Percentiles rank a stretch among this genome's conserved stretches.
phyloP scores from a whole-genome alignment of 2,329 filamentous ascomycete species.

The Calonectria pteridis region DNA sequence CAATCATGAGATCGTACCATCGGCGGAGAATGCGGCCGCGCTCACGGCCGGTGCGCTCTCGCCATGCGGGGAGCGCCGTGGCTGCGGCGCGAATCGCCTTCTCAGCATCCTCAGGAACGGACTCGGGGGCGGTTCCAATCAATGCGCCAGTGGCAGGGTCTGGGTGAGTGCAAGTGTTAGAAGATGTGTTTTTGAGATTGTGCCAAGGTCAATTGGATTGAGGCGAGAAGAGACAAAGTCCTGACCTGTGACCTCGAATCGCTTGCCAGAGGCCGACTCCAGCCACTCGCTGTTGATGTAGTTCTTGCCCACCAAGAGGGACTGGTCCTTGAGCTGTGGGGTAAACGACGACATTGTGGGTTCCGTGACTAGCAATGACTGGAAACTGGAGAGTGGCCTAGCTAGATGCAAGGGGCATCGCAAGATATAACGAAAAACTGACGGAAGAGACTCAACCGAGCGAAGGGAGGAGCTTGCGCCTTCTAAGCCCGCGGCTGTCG shows the following conservation, averaged over 20 bases:
- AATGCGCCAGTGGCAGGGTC: conserved; percentile 76
- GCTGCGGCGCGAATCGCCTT: conserved; percentile 76
- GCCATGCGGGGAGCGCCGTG: conserved; percentile 70
- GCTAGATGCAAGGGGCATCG: background rate
- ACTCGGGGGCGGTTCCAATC: conserved; percentile 79
- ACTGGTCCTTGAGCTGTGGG: conserved; percentile 64
- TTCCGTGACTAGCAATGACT: background rate
- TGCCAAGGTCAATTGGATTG: background rate
- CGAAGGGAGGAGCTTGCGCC: too few relatives aligned
- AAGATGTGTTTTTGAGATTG: background rate
- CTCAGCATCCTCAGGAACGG: conserved; percentile 73
- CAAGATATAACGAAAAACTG: background rate
- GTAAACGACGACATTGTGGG: conserved; percentile 17
- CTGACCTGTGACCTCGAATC: conserved; percentile 70
- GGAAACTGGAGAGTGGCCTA: background rate
- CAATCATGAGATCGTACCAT: conserved; percentile 73
- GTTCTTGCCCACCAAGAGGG: conserved; percentile 70
- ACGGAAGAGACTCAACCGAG: background rate
- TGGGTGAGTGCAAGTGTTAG: background rate
- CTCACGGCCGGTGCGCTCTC: conserved; percentile 68
- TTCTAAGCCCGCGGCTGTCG: background rate
- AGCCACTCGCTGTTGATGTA: conserved; percentile 83
- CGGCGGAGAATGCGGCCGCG: conserved; percentile 68
- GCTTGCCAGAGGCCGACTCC: conserved; percentile 74
- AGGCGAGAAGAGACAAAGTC: too few relatives aligned